phyloP scores from a whole-genome alignment of 1,284 basidiomycete genomes.

The Tranzscheliella williamsii region DNA sequence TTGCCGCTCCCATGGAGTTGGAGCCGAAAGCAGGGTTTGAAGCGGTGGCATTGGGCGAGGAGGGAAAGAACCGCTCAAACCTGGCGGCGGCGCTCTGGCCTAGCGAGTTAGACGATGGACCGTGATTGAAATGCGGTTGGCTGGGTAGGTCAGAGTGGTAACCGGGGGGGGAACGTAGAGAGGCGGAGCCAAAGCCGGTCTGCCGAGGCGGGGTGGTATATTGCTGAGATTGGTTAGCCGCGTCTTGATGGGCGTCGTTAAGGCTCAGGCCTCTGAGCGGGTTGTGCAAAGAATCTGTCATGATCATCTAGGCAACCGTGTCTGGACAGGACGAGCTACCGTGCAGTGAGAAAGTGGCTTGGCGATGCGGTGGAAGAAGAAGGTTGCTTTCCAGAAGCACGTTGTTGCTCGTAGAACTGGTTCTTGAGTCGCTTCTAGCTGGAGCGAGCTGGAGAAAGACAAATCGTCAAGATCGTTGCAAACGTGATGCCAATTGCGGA shows the following conservation, averaged over 20 bases:
- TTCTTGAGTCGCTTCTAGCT: neutral
- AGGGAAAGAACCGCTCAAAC: slow-evolving; percentile 53
- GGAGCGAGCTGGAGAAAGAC: neutral
- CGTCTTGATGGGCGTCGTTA: slow-evolving; percentile 20
- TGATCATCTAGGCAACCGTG: slow-evolving; percentile 10
- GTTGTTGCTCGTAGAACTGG: neutral
- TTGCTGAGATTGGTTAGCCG: slow-evolving; percentile 12
- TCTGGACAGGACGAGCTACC: neutral
- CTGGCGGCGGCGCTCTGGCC: slow-evolving; percentile 47
- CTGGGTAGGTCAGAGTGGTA: slow-evolving; percentile 15
- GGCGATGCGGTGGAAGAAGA: too few species aligned
- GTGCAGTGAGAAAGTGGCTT: neutral
- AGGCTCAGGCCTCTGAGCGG: slow-evolving; percentile 28
- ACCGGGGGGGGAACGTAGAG: slow-evolving; percentile 27
- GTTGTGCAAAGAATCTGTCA: slow-evolving; percentile 31
- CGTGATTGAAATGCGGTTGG: slow-evolving; percentile 15
- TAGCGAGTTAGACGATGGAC: slow-evolving; percentile 5
- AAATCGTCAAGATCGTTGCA: neutral
- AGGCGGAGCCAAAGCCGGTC: slow-evolving; percentile 4
- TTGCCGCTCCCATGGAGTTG: slow-evolving; percentile 24
- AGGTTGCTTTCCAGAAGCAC: neutral
- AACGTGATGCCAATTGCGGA: neutral
- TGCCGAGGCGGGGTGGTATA: slow-evolving; percentile 17
- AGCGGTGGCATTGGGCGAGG: slow-evolving; percentile 19
- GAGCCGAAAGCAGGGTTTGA: slow-evolving; percentile 28